Evolutionary conservation across 192 early-diverging fungal species (phyloP).

Genomic region (Jimgerdemannia lactiflua): DNA sequence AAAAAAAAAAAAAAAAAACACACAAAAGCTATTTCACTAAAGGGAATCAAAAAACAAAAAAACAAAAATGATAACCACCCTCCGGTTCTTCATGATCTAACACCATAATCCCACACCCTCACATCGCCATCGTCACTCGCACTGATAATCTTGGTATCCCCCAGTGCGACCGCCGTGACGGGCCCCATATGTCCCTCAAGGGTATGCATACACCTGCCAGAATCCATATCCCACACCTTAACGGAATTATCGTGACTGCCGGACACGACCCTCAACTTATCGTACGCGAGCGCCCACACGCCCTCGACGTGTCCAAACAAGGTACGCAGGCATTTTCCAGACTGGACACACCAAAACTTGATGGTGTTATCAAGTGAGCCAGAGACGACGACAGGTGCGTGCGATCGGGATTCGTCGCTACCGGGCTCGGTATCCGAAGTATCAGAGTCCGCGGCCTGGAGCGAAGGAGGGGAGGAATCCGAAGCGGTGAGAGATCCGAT

Average conservation of each 20-base stretch:
- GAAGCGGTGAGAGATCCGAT: conserved; percentile 5
- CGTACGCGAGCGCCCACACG: conserved; percentile 78
- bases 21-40: no score
- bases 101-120: conserved; percentile 79
- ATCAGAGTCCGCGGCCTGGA: conserved; percentile 1
- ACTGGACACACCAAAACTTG: conserved; percentile 89
- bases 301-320: conserved; percentile 83
- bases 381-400: conserved; percentile 66
- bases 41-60: background rate
- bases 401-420: conserved; percentile 15
- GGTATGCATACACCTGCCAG: conserved; percentile 64
- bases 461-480: background rate
- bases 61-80: background rate
- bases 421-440: background rate
- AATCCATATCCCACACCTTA: conserved; percentile 76
- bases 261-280: conserved; percentile 68
- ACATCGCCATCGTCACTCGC: conserved; percentile 84
- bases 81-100: background rate
- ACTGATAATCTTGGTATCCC: conserved; percentile 85
- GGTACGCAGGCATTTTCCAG: conserved; percentile 71
- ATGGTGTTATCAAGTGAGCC: conserved; percentile 84
- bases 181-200: conserved; percentile 63
- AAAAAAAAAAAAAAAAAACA: no score
- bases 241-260: conserved; percentile 67
- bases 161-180: conserved; percentile 78